Evolutionary conservation across 2,329 filamentous ascomycete genomes (phyloP).

Genomic region (Trichoderma harzianum): DNA sequence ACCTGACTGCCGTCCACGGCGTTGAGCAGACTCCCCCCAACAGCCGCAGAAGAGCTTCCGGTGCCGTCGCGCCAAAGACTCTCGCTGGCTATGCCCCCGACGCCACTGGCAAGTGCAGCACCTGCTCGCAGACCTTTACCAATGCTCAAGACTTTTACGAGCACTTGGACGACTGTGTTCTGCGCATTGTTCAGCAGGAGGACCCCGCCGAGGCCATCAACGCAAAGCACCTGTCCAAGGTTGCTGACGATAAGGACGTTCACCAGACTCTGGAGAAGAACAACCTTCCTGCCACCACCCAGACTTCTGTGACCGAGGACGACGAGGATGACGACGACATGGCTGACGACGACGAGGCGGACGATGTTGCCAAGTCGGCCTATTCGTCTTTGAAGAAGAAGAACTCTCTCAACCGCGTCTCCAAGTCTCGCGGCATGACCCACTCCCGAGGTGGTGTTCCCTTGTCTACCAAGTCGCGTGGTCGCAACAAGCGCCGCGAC

Average conservation of each 20-base stretch:
- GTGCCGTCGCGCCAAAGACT: slow-evolving; percentile 55
- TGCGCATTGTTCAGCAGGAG: slow-evolving; percentile 69
- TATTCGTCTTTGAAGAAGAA: slow-evolving; percentile 44
- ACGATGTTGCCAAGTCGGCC: slow-evolving; percentile 36
- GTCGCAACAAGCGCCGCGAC: slow-evolving; percentile 87
- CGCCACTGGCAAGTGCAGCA: slow-evolving; percentile 91
- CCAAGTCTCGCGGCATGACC: slow-evolving; percentile 70
- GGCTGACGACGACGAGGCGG: slow-evolving; percentile 51
- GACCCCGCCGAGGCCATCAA: slow-evolving; percentile 68
- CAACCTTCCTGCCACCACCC: slow-evolving; percentile 48
- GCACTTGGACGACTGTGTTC: slow-evolving; percentile 78
- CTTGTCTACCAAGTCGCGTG: slow-evolving; percentile 54
- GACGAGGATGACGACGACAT: slow-evolving; percentile 50
- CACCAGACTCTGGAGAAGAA: slow-evolving; percentile 63
- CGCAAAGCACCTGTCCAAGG: slow-evolving; percentile 61
- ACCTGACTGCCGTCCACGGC: slow-evolving; percentile 83
- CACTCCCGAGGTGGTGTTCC: slow-evolving; percentile 72
- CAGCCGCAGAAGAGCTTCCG: slow-evolving; percentile 68
- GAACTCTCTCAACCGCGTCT: slow-evolving; percentile 54
- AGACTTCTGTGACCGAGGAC: slow-evolving; percentile 45
- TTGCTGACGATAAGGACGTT: slow-evolving; percentile 61
- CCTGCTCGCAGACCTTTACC: slow-evolving; percentile 84
- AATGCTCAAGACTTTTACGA: slow-evolving; percentile 98
- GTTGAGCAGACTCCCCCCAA: slow-evolving; percentile 93
- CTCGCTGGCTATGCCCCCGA: slow-evolving; percentile 69